Conservation (phyloP, 495 filamentous ascomycete genomes). For the Aspergillus diversus region DNA sequence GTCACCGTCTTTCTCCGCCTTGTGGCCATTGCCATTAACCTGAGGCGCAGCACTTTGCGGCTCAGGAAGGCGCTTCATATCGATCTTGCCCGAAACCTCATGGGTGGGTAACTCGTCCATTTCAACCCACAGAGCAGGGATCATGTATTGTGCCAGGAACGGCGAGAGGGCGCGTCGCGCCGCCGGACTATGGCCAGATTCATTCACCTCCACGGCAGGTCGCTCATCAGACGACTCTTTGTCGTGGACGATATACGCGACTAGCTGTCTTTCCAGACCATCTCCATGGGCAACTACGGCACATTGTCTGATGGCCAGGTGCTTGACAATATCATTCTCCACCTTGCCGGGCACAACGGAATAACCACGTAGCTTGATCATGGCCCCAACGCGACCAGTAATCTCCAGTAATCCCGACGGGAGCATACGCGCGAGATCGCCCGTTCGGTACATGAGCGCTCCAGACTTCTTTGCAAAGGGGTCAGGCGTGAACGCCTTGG, state of each 20-base stretch:
- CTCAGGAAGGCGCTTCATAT: conserved; percentile 62
- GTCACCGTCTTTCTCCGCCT: conserved; percentile 40
- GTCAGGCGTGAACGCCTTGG: conserved; percentile 66
- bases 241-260: conserved; percentile 69
- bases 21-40: conserved; percentile 40
- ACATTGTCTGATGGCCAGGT: conserved; percentile 63
- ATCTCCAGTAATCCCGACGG: conserved; percentile 75
- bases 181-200: conserved; percentile 60
- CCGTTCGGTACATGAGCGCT: conserved; percentile 76
- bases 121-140: conserved; percentile 67
- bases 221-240: conserved; percentile 55
- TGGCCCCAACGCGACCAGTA: conserved; percentile 75
- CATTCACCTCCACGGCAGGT: conserved; percentile 57
- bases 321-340: conserved; percentile 62
- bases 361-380: conserved; percentile 82
- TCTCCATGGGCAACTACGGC: conserved; percentile 65
- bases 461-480: conserved; percentile 54
- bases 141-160: conserved; percentile 72
- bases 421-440: conserved; percentile 75
- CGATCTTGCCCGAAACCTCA: conserved; percentile 69
- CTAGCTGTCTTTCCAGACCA: conserved; percentile 64
- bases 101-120: conserved; percentile 64
- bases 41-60: conserved; percentile 42
- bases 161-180: conserved; percentile 57
- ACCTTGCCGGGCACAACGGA: conserved; percentile 82